A percentile compares a stretch with the other conserved stretches of the same genome.
Conservation (phyloP, 148 eudicot genomes). For the Drosera capensis region DNA sequence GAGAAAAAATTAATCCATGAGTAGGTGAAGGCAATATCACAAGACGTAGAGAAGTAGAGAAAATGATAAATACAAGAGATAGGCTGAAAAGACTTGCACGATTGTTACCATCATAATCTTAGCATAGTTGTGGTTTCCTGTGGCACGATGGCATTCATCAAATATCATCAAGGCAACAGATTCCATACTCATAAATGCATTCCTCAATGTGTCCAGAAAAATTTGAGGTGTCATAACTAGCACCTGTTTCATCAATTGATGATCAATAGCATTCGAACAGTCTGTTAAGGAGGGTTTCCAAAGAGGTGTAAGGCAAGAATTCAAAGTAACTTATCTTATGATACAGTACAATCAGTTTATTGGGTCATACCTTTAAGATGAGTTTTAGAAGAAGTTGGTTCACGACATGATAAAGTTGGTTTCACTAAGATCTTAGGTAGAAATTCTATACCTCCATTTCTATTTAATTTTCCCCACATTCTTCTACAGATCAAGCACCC, state of each 20-base stretch:
- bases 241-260: constrained; percentile 17
- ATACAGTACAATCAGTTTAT: too few relatives aligned
- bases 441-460: too few relatives aligned
- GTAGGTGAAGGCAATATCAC: not conserved
- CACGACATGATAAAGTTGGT: too few relatives aligned
- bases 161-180: constrained; percentile 30
- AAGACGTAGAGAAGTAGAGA: not conserved
- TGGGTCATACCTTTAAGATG: too few relatives aligned
- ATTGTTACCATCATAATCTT: constrained; percentile 42
- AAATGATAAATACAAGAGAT: not conserved
- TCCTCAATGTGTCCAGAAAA: constrained; percentile 44
- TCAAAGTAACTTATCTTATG: too few relatives aligned
- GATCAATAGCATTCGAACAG: not conserved
- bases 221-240: constrained; percentile 62
- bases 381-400: too few relatives aligned
- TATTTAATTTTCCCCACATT: too few relatives aligned
- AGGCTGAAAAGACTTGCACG: not conserved
- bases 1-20: not conserved
- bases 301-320: too few relatives aligned
- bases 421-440: too few relatives aligned
- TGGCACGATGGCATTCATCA: constrained; percentile 54
- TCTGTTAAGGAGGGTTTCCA: too few relatives aligned
- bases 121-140: constrained; percentile 44
- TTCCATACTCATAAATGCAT: constrained; percentile 27
- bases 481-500: too few relatives aligned